Conservation (phyloP, 805 yeast genomes). For the Hanseniaspora pseudoguilliermondii region DNA sequence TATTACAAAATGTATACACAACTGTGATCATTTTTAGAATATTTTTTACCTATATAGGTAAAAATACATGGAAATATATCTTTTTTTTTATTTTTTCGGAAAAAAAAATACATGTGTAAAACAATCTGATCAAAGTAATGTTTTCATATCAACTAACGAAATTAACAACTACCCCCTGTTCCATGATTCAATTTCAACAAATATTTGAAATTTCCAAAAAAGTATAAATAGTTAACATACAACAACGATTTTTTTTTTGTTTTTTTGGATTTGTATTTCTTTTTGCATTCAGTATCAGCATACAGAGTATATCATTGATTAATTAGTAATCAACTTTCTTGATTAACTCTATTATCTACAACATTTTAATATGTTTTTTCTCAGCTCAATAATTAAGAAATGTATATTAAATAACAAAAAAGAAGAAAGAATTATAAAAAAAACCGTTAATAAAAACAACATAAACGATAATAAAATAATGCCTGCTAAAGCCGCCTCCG, state of each 20-base stretch:
- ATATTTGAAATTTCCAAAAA: background rate
- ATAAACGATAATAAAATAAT: background rate
- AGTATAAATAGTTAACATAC: conserved; percentile 14
- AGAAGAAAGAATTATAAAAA: background rate
- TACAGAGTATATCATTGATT: no score
- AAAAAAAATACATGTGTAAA: background rate
- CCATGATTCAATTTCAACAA: background rate
- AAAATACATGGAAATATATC: background rate
- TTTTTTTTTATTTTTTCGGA: no score
- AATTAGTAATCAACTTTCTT: no score
- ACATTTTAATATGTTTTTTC: no score
- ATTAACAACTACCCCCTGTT: background rate
- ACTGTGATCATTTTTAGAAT: background rate
- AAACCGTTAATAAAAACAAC: background rate
- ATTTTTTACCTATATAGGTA: background rate
- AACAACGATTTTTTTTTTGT: background rate
- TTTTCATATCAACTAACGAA: background rate
- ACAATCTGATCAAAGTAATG: background rate
- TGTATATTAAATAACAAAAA: no score
- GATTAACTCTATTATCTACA: no score
- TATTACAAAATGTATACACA: background rate
- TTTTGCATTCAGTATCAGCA: no score
- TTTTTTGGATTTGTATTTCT: background rate
- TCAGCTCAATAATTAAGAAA: no score
- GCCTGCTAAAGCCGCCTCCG: conserved; percentile 12